Evolutionary conservation across 345 rosid genomes (phyloP).

Genomic region (Brassica cretica): DNA sequence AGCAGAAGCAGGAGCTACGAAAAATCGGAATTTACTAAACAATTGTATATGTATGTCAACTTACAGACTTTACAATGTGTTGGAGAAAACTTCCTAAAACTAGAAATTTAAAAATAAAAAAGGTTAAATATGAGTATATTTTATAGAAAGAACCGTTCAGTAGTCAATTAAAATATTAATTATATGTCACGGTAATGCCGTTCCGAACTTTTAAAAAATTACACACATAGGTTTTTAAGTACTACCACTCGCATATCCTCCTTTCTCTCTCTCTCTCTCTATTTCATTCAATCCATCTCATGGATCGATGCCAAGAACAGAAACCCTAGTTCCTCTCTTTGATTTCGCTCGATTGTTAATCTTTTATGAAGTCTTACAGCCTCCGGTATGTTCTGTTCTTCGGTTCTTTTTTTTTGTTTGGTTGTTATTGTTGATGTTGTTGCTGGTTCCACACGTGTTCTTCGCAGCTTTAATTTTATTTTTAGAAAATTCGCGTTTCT

Average conservation of each 20-base stretch:
- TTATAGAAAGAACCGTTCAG: constrained; percentile 26
- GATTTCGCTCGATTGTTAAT: constrained; percentile 14
- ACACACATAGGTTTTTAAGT: constrained; percentile 24
- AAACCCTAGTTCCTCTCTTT: constrained; percentile 30
- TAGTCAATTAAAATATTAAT: constrained; percentile 30
- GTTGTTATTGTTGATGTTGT: constrained; percentile 4
- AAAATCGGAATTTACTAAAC: not conserved
- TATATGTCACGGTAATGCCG: constrained; percentile 14
- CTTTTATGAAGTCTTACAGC: constrained; percentile 50
- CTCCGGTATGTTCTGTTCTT: constrained; percentile 45
- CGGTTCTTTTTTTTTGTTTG: not conserved
- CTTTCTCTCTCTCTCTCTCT: not conserved
- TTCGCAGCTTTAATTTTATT: constrained; percentile 29
- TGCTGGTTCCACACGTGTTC: constrained; percentile 42
- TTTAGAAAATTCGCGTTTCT: constrained; percentile 29
- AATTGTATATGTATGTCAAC: not conserved
- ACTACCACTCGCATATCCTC: constrained; percentile 22
- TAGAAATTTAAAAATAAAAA: not conserved
- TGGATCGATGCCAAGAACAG: constrained; percentile 15
- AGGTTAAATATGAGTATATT: not conserved
- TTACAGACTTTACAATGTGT: not conserved
- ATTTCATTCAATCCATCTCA: constrained; percentile 10
- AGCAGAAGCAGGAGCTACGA: constrained; percentile 1
- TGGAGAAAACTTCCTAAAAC: constrained; percentile 27
- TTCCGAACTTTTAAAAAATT: not conserved